phyloP scores from a whole-genome alignment of 2,329 filamentous ascomycete genomes.

The Fusarium succisae region DNA sequence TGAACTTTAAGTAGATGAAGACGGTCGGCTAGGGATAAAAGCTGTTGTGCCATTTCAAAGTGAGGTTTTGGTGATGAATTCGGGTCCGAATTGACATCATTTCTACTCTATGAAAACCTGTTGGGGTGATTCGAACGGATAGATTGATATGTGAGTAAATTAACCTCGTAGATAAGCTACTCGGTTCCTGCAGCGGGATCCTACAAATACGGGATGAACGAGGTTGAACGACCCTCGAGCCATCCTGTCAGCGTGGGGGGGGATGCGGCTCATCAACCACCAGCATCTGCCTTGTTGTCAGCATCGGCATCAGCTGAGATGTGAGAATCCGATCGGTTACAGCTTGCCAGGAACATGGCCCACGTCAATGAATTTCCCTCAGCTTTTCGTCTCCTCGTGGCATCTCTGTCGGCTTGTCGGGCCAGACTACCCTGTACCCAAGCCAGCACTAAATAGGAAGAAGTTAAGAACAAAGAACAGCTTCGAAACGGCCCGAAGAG shows the following conservation, averaged over 20 bases:
- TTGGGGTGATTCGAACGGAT: no score
- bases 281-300: background rate
- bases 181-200: background rate
- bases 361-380: background rate
- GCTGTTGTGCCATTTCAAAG: background rate
- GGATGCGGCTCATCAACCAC: background rate
- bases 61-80: background rate
- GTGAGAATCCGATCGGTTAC: background rate
- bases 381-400: background rate
- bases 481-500: background rate
- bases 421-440: background rate
- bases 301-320: background rate
- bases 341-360: background rate
- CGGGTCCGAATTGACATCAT: background rate
- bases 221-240: background rate
- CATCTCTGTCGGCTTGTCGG: background rate
- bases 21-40: background rate
- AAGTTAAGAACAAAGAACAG: background rate
- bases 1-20: background rate
- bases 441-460: background rate
- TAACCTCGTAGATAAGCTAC: background rate
- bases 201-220: background rate
- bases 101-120: accelerated
- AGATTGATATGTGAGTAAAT: background rate
- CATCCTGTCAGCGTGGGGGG: background rate